Evolutionary conservation across 2,329 filamentous ascomycete species (phyloP).

Genomic region (Diaporthe capsici): DNA sequence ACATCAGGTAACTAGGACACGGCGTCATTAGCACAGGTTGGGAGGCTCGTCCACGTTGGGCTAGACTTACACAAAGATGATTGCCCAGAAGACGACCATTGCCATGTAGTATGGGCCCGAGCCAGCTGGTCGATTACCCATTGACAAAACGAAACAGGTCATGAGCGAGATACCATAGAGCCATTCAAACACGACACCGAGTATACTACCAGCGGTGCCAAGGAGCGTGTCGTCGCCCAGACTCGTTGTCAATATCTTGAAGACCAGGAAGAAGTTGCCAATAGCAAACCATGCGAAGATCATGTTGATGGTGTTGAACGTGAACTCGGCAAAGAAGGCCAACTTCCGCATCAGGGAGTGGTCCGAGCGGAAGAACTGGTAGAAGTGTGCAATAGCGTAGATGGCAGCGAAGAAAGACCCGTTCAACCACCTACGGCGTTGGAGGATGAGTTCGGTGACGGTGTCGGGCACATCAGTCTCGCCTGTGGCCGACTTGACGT

Average conservation of each 20-base stretch:
- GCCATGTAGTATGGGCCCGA: slow-evolving; percentile 95
- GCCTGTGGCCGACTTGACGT: slow-evolving; percentile 96
- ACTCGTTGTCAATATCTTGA: slow-evolving; percentile 94
- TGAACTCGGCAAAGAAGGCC: slow-evolving; percentile 92
- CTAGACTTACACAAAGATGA: slow-evolving; percentile 85
- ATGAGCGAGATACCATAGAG: slow-evolving; percentile 92
- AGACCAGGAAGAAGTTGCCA: slow-evolving; percentile 99
- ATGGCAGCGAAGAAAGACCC: slow-evolving; percentile 98
- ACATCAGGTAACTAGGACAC: slow-evolving; percentile 81
- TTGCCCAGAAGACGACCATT: slow-evolving; percentile 98
- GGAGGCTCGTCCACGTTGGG: background rate
- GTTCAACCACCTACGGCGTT: slow-evolving; percentile 97
- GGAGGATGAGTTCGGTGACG: slow-evolving; percentile 94
- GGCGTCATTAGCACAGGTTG: slow-evolving; percentile 45
- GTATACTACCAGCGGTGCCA: slow-evolving; percentile 81
- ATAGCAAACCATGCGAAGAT: slow-evolving; percentile 99
- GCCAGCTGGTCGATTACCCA: slow-evolving; percentile 95
- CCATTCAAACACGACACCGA: slow-evolving; percentile 96
- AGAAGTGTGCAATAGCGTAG: slow-evolving; percentile 94
- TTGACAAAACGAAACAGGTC: slow-evolving; percentile 93
- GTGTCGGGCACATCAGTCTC: slow-evolving; percentile 97
- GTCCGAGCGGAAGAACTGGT: slow-evolving; percentile 94
- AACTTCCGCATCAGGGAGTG: slow-evolving; percentile 90
- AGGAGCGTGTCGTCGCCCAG: slow-evolving; percentile 79
- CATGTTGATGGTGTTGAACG: slow-evolving; percentile 96